Percentiles rank a stretch among this genome's conserved stretches.
phyloP scores from a whole-genome alignment of 306 rosid genomes.

The Comarum palustre region DNA sequence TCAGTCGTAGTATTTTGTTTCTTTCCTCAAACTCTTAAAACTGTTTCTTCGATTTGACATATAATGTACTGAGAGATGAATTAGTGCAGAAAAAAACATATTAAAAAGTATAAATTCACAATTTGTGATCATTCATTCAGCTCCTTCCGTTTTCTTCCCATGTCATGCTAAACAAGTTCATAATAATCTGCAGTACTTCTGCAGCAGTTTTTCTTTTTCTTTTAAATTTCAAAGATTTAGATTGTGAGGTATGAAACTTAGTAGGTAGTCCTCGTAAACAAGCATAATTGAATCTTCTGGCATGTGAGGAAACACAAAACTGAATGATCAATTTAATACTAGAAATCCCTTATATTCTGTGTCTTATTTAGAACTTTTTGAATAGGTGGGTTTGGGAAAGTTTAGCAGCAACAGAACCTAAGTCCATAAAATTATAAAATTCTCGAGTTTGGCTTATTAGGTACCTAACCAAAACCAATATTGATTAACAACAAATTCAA shows the following conservation, averaged over 20 bases:
- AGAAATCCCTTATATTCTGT: slow-evolving; percentile 13
- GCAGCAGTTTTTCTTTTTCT: background rate
- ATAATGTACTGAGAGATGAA: slow-evolving; percentile 22
- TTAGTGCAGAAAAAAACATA: background rate
- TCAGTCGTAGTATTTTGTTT: slow-evolving; percentile 24
- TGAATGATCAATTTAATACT: background rate
- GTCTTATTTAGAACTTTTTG: slow-evolving; percentile 11
- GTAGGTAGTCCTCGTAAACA: background rate
- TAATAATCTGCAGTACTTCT: background rate
- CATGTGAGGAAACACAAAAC: background rate
- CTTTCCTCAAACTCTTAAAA: slow-evolving; percentile 9
- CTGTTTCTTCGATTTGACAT: slow-evolving; percentile 43
- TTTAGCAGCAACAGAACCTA: background rate
- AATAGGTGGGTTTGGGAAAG: background rate
- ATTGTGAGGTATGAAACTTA: background rate
- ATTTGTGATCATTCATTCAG: background rate
- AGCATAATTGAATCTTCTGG: slow-evolving; percentile 1
- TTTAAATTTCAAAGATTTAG: slow-evolving; percentile 4
- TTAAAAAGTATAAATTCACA: background rate
- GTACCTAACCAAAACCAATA: too few species aligned
- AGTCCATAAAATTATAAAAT: slow-evolving; percentile 16
- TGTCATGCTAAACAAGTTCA: slow-evolving; percentile 4
- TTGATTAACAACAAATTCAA: too few species aligned
- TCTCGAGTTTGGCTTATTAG: slow-evolving; percentile 6
- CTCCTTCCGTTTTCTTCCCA: slow-evolving; percentile 18